Evolutionary conservation across 179 eudicot genomes (phyloP).

Genomic region (Beta lomatogona): DNA sequence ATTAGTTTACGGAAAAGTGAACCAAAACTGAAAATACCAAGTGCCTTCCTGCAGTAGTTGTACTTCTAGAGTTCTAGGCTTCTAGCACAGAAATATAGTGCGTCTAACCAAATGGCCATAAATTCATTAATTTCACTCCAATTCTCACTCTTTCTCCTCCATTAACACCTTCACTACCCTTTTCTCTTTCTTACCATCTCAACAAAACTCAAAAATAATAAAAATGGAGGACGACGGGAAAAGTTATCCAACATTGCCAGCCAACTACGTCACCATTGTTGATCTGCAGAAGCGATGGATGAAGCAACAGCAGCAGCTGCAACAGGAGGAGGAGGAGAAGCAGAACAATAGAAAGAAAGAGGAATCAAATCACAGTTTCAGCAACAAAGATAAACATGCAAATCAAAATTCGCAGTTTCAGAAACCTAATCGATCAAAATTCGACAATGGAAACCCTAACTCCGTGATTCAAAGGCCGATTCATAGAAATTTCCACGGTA

Average conservation of each 20-base stretch:
- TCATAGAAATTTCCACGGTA: background rate
- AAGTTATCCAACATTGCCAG: background rate
- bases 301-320: background rate
- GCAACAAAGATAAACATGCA: background rate
- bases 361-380: background rate
- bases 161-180: too few species aligned
- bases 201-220: background rate
- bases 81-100: too few species aligned
- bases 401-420: background rate
- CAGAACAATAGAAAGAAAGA: background rate
- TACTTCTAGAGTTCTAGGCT: too few species aligned
- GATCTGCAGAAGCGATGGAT: conserved; percentile 15
- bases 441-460: background rate
- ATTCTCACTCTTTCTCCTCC: too few species aligned
- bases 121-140: background rate
- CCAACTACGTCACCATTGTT: conserved; percentile 17
- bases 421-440: background rate
- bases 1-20: too few species aligned
- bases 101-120: background rate
- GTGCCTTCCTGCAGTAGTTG: too few species aligned
- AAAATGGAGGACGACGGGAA: background rate
- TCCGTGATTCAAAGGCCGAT: background rate
- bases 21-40: too few species aligned
- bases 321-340: background rate
- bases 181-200: background rate